Evolutionary conservation across 768 basidiomycete species (phyloP), one percentile per base, ranked within the genome.

Genomic region (Pisolithus tinctorius): DNA sequence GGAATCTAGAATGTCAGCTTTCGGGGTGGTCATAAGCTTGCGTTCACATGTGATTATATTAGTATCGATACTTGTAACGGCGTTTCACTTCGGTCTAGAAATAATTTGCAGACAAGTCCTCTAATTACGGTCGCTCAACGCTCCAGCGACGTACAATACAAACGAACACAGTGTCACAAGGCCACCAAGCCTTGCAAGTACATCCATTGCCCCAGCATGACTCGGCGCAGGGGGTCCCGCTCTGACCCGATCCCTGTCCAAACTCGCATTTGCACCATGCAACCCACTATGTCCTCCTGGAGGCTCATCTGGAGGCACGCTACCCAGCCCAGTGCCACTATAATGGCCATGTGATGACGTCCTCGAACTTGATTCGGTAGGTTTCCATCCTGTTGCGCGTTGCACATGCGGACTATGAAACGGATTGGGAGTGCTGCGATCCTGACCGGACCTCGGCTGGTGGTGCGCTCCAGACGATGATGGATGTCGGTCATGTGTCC

Each of bases 341-440:
- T n/a, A 34, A 5, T 34, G 43, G n/a, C 26, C 43, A 29, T 45
- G 26, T 27, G 27, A 45, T 8, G 43, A 14, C 2, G 43, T 26
- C 13, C 26, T 17, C 13, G 27, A 30, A 47, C 3, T n/a, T 10
- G 31, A 36, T 36, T 36, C 45, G 9, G 45, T 29, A 36, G 30
- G 8, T 23, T 25, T n/a, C 45, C 45, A 47, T 23, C 53, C 53
- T 1, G 53, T 54, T 16, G 53, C 50, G 5, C 53, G 49, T 38
- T 54, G 53, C 14, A 54, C 53, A 31, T 54, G 43, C 31, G 53
- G 53, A 45, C 44, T 54, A 17, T 42, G 45, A 30, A 54, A 54
- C 26, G 53, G 53, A 46, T 54, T 25, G 13, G 26, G 23, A 26
- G 17, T 17, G 9, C 10, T 42, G 9, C 25, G 41, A 42, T 23